Conservation (phyloP, 208 protist species). For the Crithidia sp. region DNA sequence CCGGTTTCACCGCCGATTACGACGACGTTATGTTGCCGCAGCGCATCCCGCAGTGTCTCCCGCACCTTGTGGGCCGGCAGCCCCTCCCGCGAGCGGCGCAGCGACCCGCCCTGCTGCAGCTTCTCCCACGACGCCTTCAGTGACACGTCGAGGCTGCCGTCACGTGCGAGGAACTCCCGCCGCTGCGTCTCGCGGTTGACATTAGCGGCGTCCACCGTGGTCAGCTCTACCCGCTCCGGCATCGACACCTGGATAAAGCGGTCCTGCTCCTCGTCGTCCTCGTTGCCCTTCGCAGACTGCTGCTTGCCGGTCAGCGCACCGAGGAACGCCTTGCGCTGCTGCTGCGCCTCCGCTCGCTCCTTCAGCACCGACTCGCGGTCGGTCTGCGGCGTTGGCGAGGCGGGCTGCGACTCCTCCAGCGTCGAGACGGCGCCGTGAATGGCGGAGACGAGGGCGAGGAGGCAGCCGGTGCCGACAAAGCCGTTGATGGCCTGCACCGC, state of each 20-base stretch:
- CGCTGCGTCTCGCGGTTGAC: slow-evolving; percentile 38
- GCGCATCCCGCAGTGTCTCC: slow-evolving; percentile 61
- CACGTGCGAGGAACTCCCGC: slow-evolving; percentile 48
- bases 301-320: slow-evolving; percentile 53
- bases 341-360: slow-evolving; percentile 38
- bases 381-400: slow-evolving; percentile 12
- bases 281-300: background rate
- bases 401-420: slow-evolving; percentile 19
- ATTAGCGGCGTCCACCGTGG: slow-evolving; percentile 54
- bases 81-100: slow-evolving; percentile 51
- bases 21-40: slow-evolving; percentile 86
- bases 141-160: slow-evolving; percentile 41
- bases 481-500: slow-evolving; percentile 77
- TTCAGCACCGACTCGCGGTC: slow-evolving; percentile 30
- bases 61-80: slow-evolving; percentile 81
- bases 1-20: slow-evolving; percentile 97
- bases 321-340: slow-evolving; percentile 77
- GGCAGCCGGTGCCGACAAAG: slow-evolving; percentile 62
- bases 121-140: slow-evolving; percentile 68
- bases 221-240: slow-evolving; percentile 70
- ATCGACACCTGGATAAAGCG: slow-evolving; percentile 54
- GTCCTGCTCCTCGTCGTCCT: slow-evolving; percentile 59
- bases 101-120: slow-evolving; percentile 52
- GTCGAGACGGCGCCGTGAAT: slow-evolving; percentile 64
- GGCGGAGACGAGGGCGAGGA: slow-evolving; percentile 70